Base-by-base conservation (phyloP, 176 grass and related monocot species). In the Ampelocalamus luodianensis region DNA sequence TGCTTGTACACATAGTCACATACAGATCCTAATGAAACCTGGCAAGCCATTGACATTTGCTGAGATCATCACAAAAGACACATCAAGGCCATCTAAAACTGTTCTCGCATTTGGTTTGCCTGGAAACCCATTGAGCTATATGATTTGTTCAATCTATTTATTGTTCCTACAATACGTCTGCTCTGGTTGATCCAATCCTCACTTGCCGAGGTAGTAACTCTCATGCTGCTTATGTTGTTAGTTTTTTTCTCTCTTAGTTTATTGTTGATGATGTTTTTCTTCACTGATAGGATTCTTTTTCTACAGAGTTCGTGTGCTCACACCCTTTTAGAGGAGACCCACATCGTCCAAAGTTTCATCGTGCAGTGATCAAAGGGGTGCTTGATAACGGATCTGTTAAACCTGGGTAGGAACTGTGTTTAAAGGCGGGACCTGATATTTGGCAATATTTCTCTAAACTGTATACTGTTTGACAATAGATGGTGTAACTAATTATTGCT, bases 381-480 rank as follows among this genome's bases (percentile, higher is more conserved):
- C 37, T 86, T 79, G 83, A 98, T 87, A 93, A 98, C 87, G 93
- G 96, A 92, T 94, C 93, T 71, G 91, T 86, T 63, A 87, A 77
- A 68, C 93, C 91, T 87, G 93, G 96, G 96, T 98, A 95, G 84
- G 86, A 81, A 63, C 59, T 84, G 77, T 58, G 71, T 27, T 45
- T 88, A 73, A 62, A 50, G 22, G 37, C 36, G 32, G 29, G 8
- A 10, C 7, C 54, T 63, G 36, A 60, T 74, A 68, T 65, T 66
- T 49, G 8, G 43, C 43, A 50, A 46, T 23, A 50, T 26, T n/a
- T 59, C 8, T 1, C 9, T 10, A 17, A 6, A 59, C 8, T 10
- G 55, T 23, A 82, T 10, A 13, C 10, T 68, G 48, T 69, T 53
- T 58, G 48, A 65, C n/a, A 67, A 5, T 1, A 59, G 9, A 8